Conservation (phyloP, 2,329 filamentous ascomycete species). For the Arthrobotrys sphaeroides region DNA sequence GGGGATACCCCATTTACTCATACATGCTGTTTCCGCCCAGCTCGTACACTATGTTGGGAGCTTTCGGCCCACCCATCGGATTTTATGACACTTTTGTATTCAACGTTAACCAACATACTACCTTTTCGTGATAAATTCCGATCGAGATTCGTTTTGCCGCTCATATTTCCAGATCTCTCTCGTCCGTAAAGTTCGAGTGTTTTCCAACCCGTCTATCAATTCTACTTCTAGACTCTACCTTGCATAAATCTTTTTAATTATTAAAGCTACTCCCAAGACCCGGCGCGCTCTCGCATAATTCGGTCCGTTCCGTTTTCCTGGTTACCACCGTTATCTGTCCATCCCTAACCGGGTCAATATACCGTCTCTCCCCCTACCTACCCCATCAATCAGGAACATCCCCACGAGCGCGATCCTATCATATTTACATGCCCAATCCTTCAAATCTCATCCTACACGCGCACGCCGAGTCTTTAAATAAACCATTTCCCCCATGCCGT, state of each 20-base stretch:
- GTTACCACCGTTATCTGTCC: constrained; percentile 1
- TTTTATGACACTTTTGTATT: constrained; percentile 1
- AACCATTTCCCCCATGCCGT: constrained; percentile 12
- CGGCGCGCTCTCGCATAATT: not conserved
- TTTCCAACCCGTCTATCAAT: not conserved
- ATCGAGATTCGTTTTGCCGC: not conserved
- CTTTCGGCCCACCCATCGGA: not conserved
- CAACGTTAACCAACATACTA: no score
- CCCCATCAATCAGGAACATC: not conserved
- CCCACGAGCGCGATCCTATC: not conserved
- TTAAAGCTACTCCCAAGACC: not conserved
- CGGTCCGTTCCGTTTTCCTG: constrained; percentile 25
- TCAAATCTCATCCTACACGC: not conserved
- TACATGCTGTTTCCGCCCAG: constrained; percentile 16
- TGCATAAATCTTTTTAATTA: not conserved
- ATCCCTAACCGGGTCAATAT: constrained; percentile 7
- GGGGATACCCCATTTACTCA: not conserved
- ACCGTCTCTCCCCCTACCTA: not conserved
- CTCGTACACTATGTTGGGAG: constrained; percentile 27
- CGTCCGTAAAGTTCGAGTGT: not conserved
- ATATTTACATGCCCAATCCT: not conserved
- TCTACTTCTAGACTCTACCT: not conserved
- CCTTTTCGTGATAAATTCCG: not conserved
- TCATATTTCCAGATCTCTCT: not conserved
- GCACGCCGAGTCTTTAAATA: constrained; percentile 1